Conservation (phyloP, 768 basidiomycete genomes). For the Rhodotorula babjevae region DNA sequence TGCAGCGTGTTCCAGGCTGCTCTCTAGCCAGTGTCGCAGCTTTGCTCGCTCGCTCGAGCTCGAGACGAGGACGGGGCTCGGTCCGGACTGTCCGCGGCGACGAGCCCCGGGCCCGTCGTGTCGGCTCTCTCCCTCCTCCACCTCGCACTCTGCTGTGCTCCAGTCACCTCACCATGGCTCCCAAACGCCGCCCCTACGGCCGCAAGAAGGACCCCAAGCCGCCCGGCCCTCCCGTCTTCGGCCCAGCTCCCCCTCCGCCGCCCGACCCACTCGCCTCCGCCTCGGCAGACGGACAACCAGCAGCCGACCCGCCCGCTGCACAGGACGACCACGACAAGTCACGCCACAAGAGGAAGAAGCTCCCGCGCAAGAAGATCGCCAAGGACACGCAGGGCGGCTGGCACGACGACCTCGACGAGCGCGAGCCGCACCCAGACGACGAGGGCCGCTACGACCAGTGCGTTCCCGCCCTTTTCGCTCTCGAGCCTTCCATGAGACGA, state of each 20-base stretch:
- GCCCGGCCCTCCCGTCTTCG: not conserved
- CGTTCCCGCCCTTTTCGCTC: not conserved
- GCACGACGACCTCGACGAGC: constrained; percentile 3
- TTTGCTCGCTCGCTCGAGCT: too few species aligned
- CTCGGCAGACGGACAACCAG: too few species aligned
- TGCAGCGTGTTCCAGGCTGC: too few species aligned
- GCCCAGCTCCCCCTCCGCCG: not conserved
- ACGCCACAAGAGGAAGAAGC: constrained; percentile 3
- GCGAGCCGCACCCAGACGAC: not conserved
- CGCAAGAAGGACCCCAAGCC: not conserved
- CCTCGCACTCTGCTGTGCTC: not conserved
- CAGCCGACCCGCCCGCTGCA: not conserved
- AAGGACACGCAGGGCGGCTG: constrained; percentile 7
- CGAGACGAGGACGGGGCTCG: too few species aligned
- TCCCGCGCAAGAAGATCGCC: constrained; percentile 13
- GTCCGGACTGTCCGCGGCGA: too few species aligned
- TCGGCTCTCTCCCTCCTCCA: too few species aligned
- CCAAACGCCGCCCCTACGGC: not conserved
- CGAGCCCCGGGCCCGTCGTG: too few species aligned
- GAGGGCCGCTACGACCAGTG: constrained; percentile 6
- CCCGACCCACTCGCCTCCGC: not conserved
- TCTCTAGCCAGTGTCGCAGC: too few species aligned
- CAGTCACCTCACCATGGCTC: not conserved
- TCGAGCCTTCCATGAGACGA: too few species aligned
- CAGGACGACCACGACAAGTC: too few species aligned